Base-by-base conservation (phyloP, 371 early-diverging fungal species). In the Mucor lusitanicus region DNA sequence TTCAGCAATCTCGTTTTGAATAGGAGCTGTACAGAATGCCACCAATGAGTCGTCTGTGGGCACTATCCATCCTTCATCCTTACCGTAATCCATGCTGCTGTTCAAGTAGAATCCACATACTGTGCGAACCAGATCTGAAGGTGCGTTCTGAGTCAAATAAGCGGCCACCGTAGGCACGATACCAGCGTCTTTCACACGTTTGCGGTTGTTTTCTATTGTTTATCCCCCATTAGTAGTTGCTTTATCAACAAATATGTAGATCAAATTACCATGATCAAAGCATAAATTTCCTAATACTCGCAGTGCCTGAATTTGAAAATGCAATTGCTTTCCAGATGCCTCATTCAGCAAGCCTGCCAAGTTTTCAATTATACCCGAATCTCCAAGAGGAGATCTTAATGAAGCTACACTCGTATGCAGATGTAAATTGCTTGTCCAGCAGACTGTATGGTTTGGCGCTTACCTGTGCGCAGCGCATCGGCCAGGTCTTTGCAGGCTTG, bases 51-150 rank as follows among this genome's bases (percentile, higher is more conserved):
- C 11, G 11, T 37, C 8, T 37, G 13, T 2, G 8, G 35, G 37
- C 37, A 13, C 8, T 57, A 7, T 25, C 8, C 30, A n/a, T 6
- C 30, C 30, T 6, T 25, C 25, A 17, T 13, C 37, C 40, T 56
- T 82, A 91, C 92, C 90, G 65, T 88, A 90, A 68, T 90, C 88
- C 90, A 94, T 90, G 64, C 88, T 88, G 60, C 88, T 86, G 60
- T 94, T 94, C 32, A 90, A 65, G 32, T 90, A 81, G 12, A 92
- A 91, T 42, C 91, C 92, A 65, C 89, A 88, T 0, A 88, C 80
- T 23, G 85, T 89, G 44, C 78, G 80, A 30, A 87, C 64, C 40
- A 91, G 64, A 9, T 77, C 77, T 11, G 75, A 40, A 13, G 83
- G 63, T 1, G 76, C 58, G 3, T 13, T n/a, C 0, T 80, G 74